Base-by-base conservation (phyloP, 345 rosid species). In the Camelina hispida region DNA sequence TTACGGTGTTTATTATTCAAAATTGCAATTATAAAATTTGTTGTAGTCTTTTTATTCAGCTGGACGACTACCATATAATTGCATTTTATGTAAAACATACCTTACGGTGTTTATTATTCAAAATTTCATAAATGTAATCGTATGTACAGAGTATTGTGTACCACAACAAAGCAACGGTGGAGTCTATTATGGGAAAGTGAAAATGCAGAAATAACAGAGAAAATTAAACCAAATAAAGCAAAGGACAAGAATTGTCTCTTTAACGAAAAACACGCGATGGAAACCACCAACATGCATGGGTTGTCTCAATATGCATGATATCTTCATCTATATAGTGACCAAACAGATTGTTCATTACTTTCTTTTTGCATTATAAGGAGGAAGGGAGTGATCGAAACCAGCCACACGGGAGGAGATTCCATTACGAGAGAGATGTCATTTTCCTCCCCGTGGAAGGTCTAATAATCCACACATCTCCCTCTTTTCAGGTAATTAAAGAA, bases 201-300 rank as follows among this genome's bases (percentile, higher is more conserved):
- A 63, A 62, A 61, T 12, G 38, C 48, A 62, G 6, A 69, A 69
- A 16, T 53, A 69, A 62, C 42, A 11, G 1, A 46, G 47, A 65
- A 30, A 9, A 54, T 15, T 23, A 35, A 37, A 64, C 72, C 17
- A 71, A 57, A 71, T 44, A 71, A 38, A 75, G 67, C 15, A 64
- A 48, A 71, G 11, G 42, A 77, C 38, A 64, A 77, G 6, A 77
- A 71, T 40, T 61, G 54, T 15, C 58, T 72, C 28, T 64, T 47
- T 50, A 9, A 77, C 80, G 76, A 5, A 71, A 77, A 65, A 2
- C 56, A 57, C 56, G 80, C 62, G 7, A 55, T 37, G 62, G 34
- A 47, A 57, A 48, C 58, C 34, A 53, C 54, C 9, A 54, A 69
- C 43, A 30, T 55, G 53, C 34, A 30, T 55, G 53, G 9, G 37